Conservation (phyloP, 441 rosid species). For the Lepidium campestre region DNA sequence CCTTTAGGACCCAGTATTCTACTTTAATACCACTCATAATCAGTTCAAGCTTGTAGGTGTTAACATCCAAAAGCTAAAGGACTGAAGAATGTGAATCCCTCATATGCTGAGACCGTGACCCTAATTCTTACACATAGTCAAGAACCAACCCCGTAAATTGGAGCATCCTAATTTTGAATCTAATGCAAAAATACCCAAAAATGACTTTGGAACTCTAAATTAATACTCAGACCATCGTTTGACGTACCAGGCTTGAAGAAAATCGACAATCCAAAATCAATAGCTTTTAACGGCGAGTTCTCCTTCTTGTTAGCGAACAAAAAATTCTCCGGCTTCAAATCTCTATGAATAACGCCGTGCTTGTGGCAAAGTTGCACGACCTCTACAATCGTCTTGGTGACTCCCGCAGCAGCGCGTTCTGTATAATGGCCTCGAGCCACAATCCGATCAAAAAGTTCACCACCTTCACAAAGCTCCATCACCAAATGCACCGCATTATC, state of each 20-base stretch:
- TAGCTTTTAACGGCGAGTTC: slow-evolving; percentile 94
- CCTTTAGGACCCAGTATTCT: background rate
- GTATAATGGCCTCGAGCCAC: slow-evolving; percentile 98
- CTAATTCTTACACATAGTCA: background rate
- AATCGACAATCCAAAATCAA: slow-evolving; percentile 95
- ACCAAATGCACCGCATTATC: slow-evolving; percentile 97
- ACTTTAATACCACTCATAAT: background rate
- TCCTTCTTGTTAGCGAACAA: slow-evolving; percentile 95
- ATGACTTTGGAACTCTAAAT: background rate
- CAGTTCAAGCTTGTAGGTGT: background rate
- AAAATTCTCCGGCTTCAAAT: slow-evolving; percentile 97
- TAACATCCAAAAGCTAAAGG: slow-evolving; percentile 4
- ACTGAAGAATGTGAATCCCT: background rate
- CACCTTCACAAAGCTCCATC: slow-evolving; percentile 98
- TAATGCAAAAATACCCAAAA: background rate
- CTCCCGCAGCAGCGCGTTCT: slow-evolving; percentile 94
- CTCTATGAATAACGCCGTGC: slow-evolving; percentile 96
- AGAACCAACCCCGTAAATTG: background rate
- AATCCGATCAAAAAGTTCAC: slow-evolving; percentile 97
- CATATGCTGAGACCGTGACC: background rate
- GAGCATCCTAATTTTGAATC: background rate
- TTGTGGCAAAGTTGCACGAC: slow-evolving; percentile 94
- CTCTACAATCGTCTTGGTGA: slow-evolving; percentile 87
- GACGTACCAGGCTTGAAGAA: slow-evolving; percentile 90
- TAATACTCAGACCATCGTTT: background rate